A percentile compares a stretch with the other conserved stretches of the same genome.
Evolutionary conservation across 768 basidiomycete genomes (phyloP).

Genomic region (Suillus brevipes): DNA sequence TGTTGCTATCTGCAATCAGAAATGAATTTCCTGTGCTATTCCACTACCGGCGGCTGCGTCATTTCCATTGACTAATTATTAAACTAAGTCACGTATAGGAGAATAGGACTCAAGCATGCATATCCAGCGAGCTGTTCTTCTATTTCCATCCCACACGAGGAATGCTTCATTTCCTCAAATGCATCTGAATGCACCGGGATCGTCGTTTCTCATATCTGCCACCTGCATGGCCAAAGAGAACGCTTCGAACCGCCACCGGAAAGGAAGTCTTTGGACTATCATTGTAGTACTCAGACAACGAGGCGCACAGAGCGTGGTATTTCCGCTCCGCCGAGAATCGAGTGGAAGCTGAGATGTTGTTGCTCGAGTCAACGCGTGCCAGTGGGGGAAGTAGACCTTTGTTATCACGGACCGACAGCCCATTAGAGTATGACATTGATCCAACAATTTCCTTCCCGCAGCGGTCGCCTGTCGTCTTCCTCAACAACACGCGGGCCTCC

Average conservation of each 20-base stretch:
- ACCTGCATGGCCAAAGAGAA: slow-evolving; percentile 13
- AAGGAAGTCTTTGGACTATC: slow-evolving; percentile 23
- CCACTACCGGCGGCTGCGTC: slow-evolving; percentile 7
- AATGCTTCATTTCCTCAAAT: slow-evolving; percentile 2
- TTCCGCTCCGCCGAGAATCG: slow-evolving; percentile 28
- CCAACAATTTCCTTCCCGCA: slow-evolving; percentile 8
- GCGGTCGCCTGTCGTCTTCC: slow-evolving; percentile 5
- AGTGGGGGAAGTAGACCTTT: slow-evolving; percentile 11
- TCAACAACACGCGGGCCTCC: slow-evolving; percentile 17
- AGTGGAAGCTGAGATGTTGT: slow-evolving; percentile 4
- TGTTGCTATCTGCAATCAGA: slow-evolving; percentile 6
- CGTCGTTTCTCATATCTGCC: slow-evolving; percentile 21
- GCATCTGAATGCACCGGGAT: slow-evolving; percentile 15
- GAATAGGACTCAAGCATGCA: slow-evolving; percentile 1
- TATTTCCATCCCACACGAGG: slow-evolving; percentile 5
- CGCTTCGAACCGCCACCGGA: slow-evolving; percentile 12
- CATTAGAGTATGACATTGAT: slow-evolving; percentile 29
- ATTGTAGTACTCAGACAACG: slow-evolving; percentile 17
- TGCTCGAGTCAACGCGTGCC: slow-evolving; percentile 6
- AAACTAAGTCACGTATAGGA: slow-evolving; percentile 1
- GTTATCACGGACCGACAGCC: slow-evolving; percentile 7
- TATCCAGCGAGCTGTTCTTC: neutral
- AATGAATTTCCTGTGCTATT: neutral
- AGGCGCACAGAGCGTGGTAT: slow-evolving; percentile 22
- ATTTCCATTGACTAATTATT: neutral